Conservation (phyloP, 176 grass and related monocot species). For the Urochloa ruziziensis region DNA sequence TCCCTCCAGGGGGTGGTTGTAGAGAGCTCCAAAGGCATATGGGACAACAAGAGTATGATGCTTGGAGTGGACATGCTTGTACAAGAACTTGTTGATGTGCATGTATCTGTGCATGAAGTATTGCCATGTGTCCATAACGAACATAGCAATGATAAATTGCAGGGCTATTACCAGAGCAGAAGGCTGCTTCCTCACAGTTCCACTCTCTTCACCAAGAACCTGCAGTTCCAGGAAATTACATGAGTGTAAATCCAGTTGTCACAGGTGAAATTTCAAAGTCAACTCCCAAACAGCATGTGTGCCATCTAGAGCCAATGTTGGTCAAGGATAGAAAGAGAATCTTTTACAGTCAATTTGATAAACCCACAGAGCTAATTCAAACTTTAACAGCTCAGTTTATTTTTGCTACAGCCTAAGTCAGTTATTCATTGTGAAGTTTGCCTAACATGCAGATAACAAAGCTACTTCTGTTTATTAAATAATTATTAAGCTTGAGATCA, state of each 20-base stretch:
- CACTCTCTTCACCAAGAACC: constrained; percentile 64
- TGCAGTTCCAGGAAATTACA: constrained; percentile 32
- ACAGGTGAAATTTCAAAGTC: constrained; percentile 14
- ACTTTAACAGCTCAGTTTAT: not conserved
- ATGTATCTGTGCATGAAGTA: constrained; percentile 93
- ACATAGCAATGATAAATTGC: constrained; percentile 61
- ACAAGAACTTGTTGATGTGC: constrained; percentile 82
- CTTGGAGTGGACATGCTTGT: constrained; percentile 74
- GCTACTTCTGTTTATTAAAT: not conserved
- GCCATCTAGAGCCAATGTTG: not conserved
- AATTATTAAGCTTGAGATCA: not conserved
- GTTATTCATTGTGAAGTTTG: not conserved
- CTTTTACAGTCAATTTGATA: not conserved
- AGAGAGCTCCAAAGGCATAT: constrained; percentile 62
- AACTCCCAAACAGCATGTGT: not conserved
- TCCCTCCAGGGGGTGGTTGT: constrained; percentile 69
- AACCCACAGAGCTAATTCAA: not conserved
- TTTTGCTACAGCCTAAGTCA: not conserved
- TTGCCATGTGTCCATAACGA: constrained; percentile 84
- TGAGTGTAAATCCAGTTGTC: constrained; percentile 8
- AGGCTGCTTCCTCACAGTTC: constrained; percentile 44
- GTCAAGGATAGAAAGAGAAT: not conserved
- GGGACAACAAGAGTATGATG: constrained; percentile 70
- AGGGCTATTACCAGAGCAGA: constrained; percentile 36
- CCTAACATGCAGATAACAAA: not conserved